phyloP scores from a whole-genome alignment of 495 filamentous ascomycete species.

The Penicillium ochrochloron region DNA sequence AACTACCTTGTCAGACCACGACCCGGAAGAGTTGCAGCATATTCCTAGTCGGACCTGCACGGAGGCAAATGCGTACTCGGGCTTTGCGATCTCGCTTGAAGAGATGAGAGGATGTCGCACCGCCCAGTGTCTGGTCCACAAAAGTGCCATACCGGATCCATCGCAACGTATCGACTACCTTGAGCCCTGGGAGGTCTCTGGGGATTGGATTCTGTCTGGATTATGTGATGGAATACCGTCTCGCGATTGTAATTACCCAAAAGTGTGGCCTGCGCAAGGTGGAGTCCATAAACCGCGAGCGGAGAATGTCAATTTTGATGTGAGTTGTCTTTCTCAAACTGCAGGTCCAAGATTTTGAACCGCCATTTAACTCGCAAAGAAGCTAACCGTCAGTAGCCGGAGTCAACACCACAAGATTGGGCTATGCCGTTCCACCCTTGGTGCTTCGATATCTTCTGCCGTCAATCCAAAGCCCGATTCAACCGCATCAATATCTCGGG shows the following conservation, averaged over 20 bases:
- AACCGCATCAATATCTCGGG: constrained; percentile 1
- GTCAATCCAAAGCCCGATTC: constrained; percentile 27
- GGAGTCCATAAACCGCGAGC: not conserved
- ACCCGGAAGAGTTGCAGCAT: not conserved
- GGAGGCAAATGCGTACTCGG: too few species aligned
- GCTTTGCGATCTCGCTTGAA: not conserved
- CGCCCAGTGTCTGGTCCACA: not conserved
- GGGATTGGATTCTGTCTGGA: not conserved
- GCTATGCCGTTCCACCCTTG: constrained; percentile 43
- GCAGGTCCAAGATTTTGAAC: not conserved
- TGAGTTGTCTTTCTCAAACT: not conserved
- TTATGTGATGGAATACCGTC: not conserved
- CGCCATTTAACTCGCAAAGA: not conserved
- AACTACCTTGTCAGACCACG: too few species aligned
- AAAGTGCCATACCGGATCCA: not conserved
- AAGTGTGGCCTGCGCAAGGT: not conserved
- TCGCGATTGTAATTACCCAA: not conserved
- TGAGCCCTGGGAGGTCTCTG: not conserved
- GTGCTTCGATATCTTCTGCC: constrained; percentile 41
- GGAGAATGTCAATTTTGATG: not conserved
- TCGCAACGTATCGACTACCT: not conserved
- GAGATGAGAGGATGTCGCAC: not conserved
- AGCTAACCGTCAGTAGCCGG: not conserved
- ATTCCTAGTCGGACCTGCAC: too few species aligned
- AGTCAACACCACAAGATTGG: not conserved